Evolutionary conservation across 2,329 filamentous ascomycete genomes (phyloP).

Genomic region (Clarireedia sp.): DNA sequence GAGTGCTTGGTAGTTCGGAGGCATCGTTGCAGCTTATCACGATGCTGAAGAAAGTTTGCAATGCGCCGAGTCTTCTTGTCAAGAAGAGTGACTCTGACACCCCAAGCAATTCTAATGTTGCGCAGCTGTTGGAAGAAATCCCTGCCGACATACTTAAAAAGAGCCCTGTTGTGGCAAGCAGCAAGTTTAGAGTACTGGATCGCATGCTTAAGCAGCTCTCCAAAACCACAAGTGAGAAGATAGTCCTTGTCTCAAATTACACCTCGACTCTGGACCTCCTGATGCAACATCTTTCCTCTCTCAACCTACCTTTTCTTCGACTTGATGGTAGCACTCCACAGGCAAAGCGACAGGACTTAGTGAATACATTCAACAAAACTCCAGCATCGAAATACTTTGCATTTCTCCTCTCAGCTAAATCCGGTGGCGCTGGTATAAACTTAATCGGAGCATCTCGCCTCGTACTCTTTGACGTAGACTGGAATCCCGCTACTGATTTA

Average conservation of each 20-base stretch:
- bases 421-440: slow-evolving; percentile 62
- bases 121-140: slow-evolving; percentile 43
- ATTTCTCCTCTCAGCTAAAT: slow-evolving; percentile 65
- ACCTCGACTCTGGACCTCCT: slow-evolving; percentile 65
- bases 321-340: slow-evolving; percentile 60
- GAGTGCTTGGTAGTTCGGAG: slow-evolving; percentile 53
- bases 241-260: slow-evolving; percentile 70
- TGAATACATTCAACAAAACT: slow-evolving; percentile 61
- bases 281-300: slow-evolving; percentile 49
- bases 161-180: slow-evolving; percentile 49
- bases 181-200: slow-evolving; percentile 61
- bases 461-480: slow-evolving; percentile 66
- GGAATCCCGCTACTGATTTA: slow-evolving; percentile 66
- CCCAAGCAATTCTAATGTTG: slow-evolving; percentile 28
- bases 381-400: slow-evolving; percentile 51
- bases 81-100: slow-evolving; percentile 34
- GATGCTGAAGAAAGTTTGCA: slow-evolving; percentile 67
- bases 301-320: slow-evolving; percentile 55
- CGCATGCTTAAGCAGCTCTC: slow-evolving; percentile 54
- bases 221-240: slow-evolving; percentile 56
- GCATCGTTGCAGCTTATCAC: slow-evolving; percentile 62
- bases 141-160: slow-evolving; percentile 45
- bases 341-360: slow-evolving; percentile 56
- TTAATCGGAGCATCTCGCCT: slow-evolving; percentile 63
- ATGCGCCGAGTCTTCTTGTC: slow-evolving; percentile 56